Percentiles rank a stretch among this genome's conserved stretches.
phyloP scores from a whole-genome alignment of 2,329 filamentous ascomycete genomes.

The Microdochium nivale region DNA sequence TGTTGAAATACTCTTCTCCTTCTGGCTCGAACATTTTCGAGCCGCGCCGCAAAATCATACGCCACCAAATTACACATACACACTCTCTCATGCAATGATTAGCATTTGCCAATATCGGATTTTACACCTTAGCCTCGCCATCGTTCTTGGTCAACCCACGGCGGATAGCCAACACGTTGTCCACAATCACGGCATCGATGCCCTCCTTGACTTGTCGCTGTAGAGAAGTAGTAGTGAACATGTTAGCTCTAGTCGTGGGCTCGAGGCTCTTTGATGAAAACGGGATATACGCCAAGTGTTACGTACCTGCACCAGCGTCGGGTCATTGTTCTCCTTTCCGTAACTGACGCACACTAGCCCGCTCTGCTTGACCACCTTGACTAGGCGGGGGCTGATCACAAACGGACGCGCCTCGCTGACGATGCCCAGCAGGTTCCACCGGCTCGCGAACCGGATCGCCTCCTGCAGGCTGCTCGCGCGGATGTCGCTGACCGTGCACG shows the following conservation, averaged over 20 bases:
- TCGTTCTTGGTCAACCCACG: slow-evolving; percentile 62
- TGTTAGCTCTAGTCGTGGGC: no score
- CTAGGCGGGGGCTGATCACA: slow-evolving; percentile 79
- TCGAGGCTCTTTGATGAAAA: no score
- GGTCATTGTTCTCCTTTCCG: slow-evolving; percentile 82
- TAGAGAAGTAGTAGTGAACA: slow-evolving; percentile 7
- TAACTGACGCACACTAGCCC: slow-evolving; percentile 94
- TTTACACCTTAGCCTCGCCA: neutral
- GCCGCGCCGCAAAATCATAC: no score
- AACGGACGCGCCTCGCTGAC: slow-evolving; percentile 84
- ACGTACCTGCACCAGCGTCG: slow-evolving; percentile 73
- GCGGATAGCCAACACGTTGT: slow-evolving; percentile 85
- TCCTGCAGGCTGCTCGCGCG: slow-evolving; percentile 88
- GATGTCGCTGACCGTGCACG: slow-evolving; percentile 75
- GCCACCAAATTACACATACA: no score
- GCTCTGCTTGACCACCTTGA: slow-evolving; percentile 88
- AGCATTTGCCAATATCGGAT: neutral
- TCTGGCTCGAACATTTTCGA: no score
- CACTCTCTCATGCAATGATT: no score
- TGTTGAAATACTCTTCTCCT: no score
- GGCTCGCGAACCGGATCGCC: slow-evolving; percentile 84
- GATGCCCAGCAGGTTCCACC: slow-evolving; percentile 91
- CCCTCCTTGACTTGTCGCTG: slow-evolving; percentile 87
- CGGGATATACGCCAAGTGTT: neutral
- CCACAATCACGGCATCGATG: slow-evolving; percentile 96